Percentiles rank a stretch among this genome's conserved stretches.
These are phyloP conservation scores for Strobilomyces confusus DNA, from an alignment of 768 basidiomycete genomes.

Conservation along the genomic window DNA sequence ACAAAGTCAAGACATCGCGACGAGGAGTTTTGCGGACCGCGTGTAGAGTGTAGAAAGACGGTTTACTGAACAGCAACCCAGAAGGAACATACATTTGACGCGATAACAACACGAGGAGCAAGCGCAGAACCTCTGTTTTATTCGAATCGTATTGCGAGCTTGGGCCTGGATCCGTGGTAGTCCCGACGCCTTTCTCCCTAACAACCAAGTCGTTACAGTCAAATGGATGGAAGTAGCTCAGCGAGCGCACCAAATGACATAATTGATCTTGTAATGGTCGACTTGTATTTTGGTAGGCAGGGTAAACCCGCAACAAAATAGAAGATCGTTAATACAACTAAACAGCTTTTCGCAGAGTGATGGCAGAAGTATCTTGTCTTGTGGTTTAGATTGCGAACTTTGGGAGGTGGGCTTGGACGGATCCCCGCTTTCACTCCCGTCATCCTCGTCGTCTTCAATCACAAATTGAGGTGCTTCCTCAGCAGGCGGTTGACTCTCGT, in stretches of 20 bases:
- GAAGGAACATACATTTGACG: conserved; percentile 85
- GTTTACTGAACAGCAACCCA: conserved; percentile 61
- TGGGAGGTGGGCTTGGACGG: conserved; percentile 21
- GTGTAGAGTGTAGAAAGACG: conserved; percentile 74
- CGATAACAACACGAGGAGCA: conserved; percentile 84
- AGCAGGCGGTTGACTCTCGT: conserved; percentile 24
- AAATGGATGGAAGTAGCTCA: not conserved
- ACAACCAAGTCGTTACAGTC: conserved; percentile 5
- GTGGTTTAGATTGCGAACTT: conserved; percentile 22
- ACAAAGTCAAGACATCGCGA: conserved; percentile 81
- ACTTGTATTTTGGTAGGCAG: conserved; percentile 73
- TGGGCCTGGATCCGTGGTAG: conserved; percentile 68
- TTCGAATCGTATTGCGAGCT: conserved; percentile 67
- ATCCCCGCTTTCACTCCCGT: conserved; percentile 36
- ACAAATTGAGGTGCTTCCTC: conserved; percentile 66
- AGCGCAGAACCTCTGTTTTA: conserved; percentile 85
- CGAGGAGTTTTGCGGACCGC: conserved; percentile 73
- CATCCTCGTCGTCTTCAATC: conserved; percentile 81
- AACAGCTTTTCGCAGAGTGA: conserved; percentile 80
- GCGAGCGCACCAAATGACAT: conserved; percentile 75
- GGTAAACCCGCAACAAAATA: conserved; percentile 95
- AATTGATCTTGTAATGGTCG: conserved; percentile 79
- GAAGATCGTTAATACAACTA: conserved; percentile 72
- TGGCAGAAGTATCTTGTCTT: conserved; percentile 53
- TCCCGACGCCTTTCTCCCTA: conserved; percentile 96